These are phyloP conservation scores for Chlamydomonas eustigma DNA, from an alignment of 139 green algal genomes.

Conservation along the genomic window DNA sequence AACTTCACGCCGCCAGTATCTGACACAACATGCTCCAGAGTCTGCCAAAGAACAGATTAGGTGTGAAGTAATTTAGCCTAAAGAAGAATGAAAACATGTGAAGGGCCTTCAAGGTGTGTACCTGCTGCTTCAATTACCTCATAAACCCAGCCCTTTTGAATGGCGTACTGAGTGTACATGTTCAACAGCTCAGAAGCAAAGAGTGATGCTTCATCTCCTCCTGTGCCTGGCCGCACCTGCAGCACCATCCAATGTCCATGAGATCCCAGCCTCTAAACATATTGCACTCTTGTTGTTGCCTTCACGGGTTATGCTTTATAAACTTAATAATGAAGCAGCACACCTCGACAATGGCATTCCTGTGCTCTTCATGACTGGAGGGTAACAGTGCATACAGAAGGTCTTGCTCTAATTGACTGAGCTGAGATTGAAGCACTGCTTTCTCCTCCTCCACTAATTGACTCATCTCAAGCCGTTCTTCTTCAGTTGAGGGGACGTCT, in stretches of 20 bases:
- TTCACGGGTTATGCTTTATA: no score
- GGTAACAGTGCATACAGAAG: conserved; percentile 13
- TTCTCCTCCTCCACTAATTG: conserved; percentile 5
- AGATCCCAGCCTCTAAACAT: no score
- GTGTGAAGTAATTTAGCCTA: no score
- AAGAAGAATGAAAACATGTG: no score
- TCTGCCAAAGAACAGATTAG: conserved; percentile 11
- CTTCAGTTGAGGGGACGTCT: no score
- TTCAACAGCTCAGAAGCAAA: conserved; percentile 42
- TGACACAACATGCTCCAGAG: background rate
- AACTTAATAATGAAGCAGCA: no score
- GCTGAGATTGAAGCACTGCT: background rate
- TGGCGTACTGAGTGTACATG: conserved; percentile 48
- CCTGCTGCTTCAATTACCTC: conserved; percentile 17
- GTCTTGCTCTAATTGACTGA: background rate
- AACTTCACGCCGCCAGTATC: conserved; percentile 2
- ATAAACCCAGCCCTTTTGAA: conserved; percentile 15
- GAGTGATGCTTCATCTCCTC: conserved; percentile 51
- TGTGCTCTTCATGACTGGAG: background rate
- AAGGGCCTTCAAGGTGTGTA: no score
- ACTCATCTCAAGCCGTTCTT: background rate
- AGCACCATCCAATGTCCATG: no score
- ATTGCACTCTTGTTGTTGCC: no score
- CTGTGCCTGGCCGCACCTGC: conserved; percentile 57
- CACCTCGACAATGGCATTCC: conserved; percentile 12